Evolutionary conservation across 768 basidiomycete genomes (phyloP).

Genomic region (Suillus discolor): DNA sequence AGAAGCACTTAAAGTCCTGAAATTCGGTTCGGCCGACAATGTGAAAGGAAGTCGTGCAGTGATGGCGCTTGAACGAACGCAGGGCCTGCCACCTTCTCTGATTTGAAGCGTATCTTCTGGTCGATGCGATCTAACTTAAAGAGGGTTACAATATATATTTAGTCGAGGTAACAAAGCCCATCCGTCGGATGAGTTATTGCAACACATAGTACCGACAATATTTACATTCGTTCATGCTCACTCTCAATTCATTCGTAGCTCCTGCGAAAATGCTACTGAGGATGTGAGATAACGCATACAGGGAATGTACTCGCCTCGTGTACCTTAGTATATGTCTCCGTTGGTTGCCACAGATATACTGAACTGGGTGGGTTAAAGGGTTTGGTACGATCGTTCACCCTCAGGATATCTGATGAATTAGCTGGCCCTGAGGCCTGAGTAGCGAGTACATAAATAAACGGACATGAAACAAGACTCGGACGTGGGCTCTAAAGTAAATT

Average conservation of each 20-base stretch:
- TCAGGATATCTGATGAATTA: too few species aligned
- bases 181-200: too few species aligned
- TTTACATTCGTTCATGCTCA: too few species aligned
- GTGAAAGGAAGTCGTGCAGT: not conserved
- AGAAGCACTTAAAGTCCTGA: too few species aligned
- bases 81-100: too few species aligned
- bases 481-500: not conserved
- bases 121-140: not conserved
- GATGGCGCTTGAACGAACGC: not conserved
- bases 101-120: not conserved
- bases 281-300: not conserved
- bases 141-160: not conserved
- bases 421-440: too few species aligned
- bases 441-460: not conserved
- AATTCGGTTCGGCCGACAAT: too few species aligned
- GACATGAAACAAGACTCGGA: too few species aligned
- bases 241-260: too few species aligned
- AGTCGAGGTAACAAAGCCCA: not conserved
- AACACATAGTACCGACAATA: too few species aligned
- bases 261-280: not conserved
- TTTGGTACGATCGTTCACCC: not conserved
- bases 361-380: not conserved
- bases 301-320: not conserved
- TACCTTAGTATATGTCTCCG: not conserved
- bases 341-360: not conserved